Percentiles rank a stretch among this genome's conserved stretches.
These are phyloP conservation scores for Plasmodium berghei DNA, from an alignment of 169 alveolate genomes.

Conservation along the genomic window DNA sequence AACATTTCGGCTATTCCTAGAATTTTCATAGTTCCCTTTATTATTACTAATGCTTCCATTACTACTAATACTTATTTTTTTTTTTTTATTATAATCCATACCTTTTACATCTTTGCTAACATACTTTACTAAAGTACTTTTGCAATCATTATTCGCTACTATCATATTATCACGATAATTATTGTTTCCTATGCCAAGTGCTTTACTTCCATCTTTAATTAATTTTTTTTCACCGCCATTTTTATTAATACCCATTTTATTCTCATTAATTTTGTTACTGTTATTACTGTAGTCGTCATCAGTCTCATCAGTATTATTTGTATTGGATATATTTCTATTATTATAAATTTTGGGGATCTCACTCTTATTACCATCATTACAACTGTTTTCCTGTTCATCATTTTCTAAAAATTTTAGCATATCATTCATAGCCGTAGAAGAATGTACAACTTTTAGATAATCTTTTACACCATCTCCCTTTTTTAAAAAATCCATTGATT, in stretches of 20 bases:
- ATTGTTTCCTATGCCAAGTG: not conserved
- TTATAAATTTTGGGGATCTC: not conserved
- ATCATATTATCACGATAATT: not conserved
- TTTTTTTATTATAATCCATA: not conserved
- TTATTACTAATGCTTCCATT: not conserved
- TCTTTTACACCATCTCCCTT: not conserved
- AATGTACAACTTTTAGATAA: not conserved
- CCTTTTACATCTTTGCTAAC: slow-evolving; percentile 5
- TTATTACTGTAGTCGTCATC: not conserved
- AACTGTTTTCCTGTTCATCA: not conserved
- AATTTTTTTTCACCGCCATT: not conserved
- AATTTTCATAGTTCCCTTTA: slow-evolving; percentile 12
- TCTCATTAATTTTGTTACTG: slow-evolving; percentile 4
- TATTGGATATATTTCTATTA: no score
- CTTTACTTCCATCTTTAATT: not conserved
- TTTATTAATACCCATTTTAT: not conserved
- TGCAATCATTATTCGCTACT: not conserved
- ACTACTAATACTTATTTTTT: slow-evolving; percentile 4
- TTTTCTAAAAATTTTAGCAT: not conserved
- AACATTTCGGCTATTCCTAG: not conserved
- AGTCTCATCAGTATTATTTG: not conserved
- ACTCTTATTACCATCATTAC: not conserved
- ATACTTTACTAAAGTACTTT: not conserved
- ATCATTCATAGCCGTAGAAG: not conserved
- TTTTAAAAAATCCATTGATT: not conserved